Base-by-base conservation (phyloP, 1,139 yeast genomes). In the Sugiyamaella japonica region DNA sequence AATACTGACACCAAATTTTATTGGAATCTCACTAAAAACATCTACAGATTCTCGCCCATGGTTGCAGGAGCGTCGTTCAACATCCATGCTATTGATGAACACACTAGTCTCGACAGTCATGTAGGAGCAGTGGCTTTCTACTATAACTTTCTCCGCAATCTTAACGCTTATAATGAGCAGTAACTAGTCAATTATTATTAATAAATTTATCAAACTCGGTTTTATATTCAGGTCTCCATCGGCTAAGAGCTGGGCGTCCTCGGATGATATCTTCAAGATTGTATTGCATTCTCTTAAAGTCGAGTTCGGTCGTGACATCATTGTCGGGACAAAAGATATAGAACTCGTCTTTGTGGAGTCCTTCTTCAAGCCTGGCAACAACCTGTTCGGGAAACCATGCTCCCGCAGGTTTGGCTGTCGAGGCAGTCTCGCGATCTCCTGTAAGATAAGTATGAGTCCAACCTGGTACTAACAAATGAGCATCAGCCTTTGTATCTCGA, bases 1-100 rank as follows among this genome's bases (percentile, higher is more conserved):
- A 89, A 89, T 70, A 89, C 97, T 2, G 97, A 89, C 68, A 89
- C 96, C 7, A 80, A 81, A 66, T 80, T 81, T 67, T 89, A 86
- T 72, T 87, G 95, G 91, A 71, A 76, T 50, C 75, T 89, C 66
- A 80, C 90, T 15, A 75, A 76, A 54, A 82, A 86, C 67, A 87
- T 90, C 57, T 88, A 78, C 75, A 79, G 97, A 63, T 85, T 78
- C 69, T 67, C 77, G 15, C 87, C 85, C 0, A 56, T 55, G 7
- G 52, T 66, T 40, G 50, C 54, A 12, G 55, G 54, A 3, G 50
- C 56, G 8, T 54, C 58, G 1, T 43, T 54, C 3, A 62, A 63
- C 31, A 63, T 70, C 48, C 91, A 85, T 66, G 81, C 86, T 13
- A 81, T 84, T 15, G 77, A 85, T 62, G 93, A 85, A 65, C 76